These are phyloP conservation scores for Sonneratia alba DNA, from an alignment of 345 rosid genomes.

Conservation along the genomic window DNA sequence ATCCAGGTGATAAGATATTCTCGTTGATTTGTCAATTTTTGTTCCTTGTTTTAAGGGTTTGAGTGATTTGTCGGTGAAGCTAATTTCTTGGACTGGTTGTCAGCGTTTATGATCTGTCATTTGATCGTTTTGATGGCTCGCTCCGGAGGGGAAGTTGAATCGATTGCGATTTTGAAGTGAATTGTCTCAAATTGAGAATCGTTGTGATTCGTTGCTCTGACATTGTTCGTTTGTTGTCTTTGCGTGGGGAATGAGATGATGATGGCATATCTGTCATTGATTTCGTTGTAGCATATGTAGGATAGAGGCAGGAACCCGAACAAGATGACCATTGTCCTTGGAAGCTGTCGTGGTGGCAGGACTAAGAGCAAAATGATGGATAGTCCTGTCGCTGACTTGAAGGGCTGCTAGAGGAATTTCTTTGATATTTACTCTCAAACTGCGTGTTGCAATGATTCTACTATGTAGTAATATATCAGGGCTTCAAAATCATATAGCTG, in stretches of 20 bases:
- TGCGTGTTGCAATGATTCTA: background rate
- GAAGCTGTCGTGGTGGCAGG: background rate
- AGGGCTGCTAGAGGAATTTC: no score
- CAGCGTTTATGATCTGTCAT: background rate
- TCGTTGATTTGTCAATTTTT: background rate
- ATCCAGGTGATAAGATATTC: constrained; percentile 7
- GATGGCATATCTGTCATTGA: background rate
- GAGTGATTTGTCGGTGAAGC: background rate
- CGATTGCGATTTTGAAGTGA: background rate
- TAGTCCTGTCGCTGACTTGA: background rate
- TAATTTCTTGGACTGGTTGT: background rate
- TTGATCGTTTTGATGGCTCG: background rate
- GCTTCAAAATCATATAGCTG: background rate
- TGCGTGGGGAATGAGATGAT: background rate
- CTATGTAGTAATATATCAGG: background rate
- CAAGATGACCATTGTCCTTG: background rate
- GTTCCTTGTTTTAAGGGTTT: background rate
- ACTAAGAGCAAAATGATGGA: background rate
- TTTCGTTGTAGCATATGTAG: background rate
- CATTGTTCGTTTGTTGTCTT: background rate
- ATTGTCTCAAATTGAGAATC: background rate
- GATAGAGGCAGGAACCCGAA: background rate
- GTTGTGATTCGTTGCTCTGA: background rate
- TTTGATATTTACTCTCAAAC: background rate
- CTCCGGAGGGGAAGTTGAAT: background rate